phyloP scores from a whole-genome alignment of 1,284 basidiomycete species.

The Anthracocystis panici-leucophaei region DNA sequence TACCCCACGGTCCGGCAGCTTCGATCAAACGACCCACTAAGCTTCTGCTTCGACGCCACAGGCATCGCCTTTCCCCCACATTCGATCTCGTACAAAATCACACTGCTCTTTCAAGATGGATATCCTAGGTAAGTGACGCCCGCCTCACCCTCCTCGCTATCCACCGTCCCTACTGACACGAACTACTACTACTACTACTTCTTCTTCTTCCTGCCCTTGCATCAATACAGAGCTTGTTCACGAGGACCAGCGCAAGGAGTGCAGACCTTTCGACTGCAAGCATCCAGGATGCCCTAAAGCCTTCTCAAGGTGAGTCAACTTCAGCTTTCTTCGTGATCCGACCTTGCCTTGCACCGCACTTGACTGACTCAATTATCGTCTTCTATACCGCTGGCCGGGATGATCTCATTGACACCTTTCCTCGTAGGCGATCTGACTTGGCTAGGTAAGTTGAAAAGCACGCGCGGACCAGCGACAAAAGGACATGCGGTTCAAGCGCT shows the following conservation, averaged over 20 bases:
- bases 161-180: neutral
- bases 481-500: neutral
- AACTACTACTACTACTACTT: too few species aligned
- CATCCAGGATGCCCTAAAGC: conserved; percentile 58
- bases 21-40: neutral
- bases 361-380: neutral
- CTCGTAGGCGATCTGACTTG: conserved; percentile 52
- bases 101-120: conserved; percentile 33
- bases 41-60: neutral
- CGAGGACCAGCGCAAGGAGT: conserved; percentile 57
- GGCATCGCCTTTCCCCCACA: neutral
- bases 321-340: neutral
- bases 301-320: conserved; percentile 50
- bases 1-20: too few species aligned
- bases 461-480: conserved; percentile 1
- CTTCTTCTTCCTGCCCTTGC: neutral
- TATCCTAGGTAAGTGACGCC: conserved; percentile 44
- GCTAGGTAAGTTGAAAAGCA: conserved; percentile 39
- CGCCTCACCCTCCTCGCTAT: too few species aligned
- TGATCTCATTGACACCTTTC: neutral
- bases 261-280: conserved; percentile 54
- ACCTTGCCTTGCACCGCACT: too few species aligned
- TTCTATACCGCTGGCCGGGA: neutral
- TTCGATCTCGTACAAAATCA: neutral
- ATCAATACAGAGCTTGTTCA: conserved; percentile 53